Percentiles rank a stretch among this genome's conserved stretches.
Evolutionary conservation across 495 filamentous ascomycete genomes (phyloP).

Genomic region (Penicillium desertorum): DNA sequence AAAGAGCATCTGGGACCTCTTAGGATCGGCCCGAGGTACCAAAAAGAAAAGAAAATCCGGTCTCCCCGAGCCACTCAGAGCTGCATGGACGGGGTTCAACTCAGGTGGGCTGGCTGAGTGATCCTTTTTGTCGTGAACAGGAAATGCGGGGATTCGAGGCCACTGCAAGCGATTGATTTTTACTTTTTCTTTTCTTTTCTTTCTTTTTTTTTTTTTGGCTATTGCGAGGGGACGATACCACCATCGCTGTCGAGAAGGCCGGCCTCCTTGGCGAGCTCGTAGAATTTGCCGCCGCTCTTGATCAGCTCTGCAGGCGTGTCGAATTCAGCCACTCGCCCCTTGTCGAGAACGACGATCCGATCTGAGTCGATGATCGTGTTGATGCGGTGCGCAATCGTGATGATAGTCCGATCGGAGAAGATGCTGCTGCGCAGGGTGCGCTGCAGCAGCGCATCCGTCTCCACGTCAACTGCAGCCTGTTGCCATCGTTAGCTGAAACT

Average conservation of each 20-base stretch:
- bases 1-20: slow-evolving; percentile 12
- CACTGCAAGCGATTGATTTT: slow-evolving; percentile 19
- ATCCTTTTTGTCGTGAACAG: slow-evolving; percentile 1
- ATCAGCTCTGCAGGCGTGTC: slow-evolving; percentile 57
- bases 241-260: slow-evolving; percentile 53
- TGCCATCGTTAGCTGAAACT: slow-evolving; percentile 19
- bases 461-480: slow-evolving; percentile 87
- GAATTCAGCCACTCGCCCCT: slow-evolving; percentile 59
- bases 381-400: slow-evolving; percentile 96
- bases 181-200: no score
- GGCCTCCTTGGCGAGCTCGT: slow-evolving; percentile 57
- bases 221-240: slow-evolving; percentile 23
- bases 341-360: slow-evolving; percentile 83
- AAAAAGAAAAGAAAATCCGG: slow-evolving; percentile 14
- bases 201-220: no score
- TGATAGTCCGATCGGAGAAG: slow-evolving; percentile 90
- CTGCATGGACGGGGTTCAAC: slow-evolving; percentile 12
- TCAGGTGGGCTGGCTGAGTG: slow-evolving; percentile 13
- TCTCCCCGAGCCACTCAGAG: slow-evolving; percentile 29
- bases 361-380: slow-evolving; percentile 96
- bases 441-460: slow-evolving; percentile 84
- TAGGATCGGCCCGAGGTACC: slow-evolving; percentile 21
- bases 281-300: slow-evolving; percentile 53
- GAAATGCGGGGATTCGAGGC: slow-evolving; percentile 16
- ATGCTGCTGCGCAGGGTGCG: slow-evolving; percentile 54